Conservation (phyloP, 2,329 filamentous ascomycete species). For the Atkinsonella hypoxylon region DNA sequence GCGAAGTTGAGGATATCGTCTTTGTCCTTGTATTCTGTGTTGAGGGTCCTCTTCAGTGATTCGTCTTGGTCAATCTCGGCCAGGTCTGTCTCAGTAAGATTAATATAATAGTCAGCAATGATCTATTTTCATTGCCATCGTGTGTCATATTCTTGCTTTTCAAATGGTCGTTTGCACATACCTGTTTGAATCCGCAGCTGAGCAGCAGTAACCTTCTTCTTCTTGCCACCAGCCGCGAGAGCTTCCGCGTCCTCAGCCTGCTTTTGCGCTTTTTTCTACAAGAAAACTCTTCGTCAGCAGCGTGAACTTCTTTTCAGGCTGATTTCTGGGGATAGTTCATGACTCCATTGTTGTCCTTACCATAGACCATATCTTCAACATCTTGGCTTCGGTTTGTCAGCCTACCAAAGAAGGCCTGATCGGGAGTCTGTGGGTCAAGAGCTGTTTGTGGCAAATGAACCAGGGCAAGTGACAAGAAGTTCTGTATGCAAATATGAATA, state of each 20-base stretch:
- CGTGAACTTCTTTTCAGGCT: too few relatives aligned
- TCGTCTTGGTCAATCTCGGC: constrained; percentile 46
- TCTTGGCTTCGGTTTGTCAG: constrained; percentile 35
- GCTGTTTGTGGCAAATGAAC: neutral
- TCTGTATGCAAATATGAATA: neutral
- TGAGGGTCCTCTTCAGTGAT: constrained; percentile 68
- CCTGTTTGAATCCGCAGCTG: constrained; percentile 95
- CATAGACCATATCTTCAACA: constrained; percentile 99
- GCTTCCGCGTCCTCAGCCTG: constrained; percentile 76
- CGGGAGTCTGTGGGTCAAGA: neutral
- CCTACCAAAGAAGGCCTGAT: neutral
- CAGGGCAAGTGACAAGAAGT: neutral
- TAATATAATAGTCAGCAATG: neutral
- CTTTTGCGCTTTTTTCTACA: constrained; percentile 90
- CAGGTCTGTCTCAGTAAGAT: constrained; percentile 44
- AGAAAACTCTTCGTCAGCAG: constrained; percentile 6
- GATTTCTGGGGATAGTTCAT: too few relatives aligned
- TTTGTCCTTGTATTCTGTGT: constrained; percentile 66
- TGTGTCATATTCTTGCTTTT: neutral
- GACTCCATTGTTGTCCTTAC: constrained; percentile 33
- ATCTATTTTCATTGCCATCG: too few relatives aligned
- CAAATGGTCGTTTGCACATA: constrained; percentile 24
- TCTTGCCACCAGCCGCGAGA: constrained; percentile 61
- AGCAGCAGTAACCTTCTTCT: constrained; percentile 97
- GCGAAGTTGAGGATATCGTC: constrained; percentile 80